Evolutionary conservation across 2,329 filamentous ascomycete species (phyloP).

Genomic region (Cryphonectria nitschkei): DNA sequence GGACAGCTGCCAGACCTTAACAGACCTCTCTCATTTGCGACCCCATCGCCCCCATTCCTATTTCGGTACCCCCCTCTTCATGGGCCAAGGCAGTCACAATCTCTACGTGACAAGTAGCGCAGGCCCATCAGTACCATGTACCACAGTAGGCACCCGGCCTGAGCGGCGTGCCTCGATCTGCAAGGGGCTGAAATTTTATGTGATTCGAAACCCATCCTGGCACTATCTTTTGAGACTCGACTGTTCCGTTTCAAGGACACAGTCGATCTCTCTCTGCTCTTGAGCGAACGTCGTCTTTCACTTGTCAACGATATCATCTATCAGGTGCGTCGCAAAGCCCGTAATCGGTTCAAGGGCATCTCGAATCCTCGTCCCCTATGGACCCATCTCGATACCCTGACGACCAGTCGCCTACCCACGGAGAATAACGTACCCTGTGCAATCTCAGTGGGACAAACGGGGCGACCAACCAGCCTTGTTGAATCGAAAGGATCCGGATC

Average conservation of each 20-base stretch:
- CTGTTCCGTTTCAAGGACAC: slow-evolving; percentile 2
- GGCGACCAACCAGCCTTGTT: slow-evolving; percentile 18
- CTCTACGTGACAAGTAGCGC: not conserved
- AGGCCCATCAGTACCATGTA: not conserved
- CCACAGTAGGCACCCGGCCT: not conserved
- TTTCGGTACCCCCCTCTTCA: not conserved
- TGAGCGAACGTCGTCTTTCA: not conserved
- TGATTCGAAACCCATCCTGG: not conserved
- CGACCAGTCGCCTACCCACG: slow-evolving; percentile 9
- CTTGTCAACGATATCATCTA: not conserved
- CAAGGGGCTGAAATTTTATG: not conserved
- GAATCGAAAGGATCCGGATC: slow-evolving; percentile 2
- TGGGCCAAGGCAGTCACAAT: slow-evolving; percentile 1
- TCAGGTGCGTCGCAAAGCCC: not conserved
- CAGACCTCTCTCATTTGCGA: not conserved
- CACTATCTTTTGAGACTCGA: slow-evolving; percentile 2
- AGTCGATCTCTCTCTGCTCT: not conserved
- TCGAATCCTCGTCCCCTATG: not conserved
- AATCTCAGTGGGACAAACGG: slow-evolving; percentile 12
- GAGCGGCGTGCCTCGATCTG: slow-evolving; percentile 3
- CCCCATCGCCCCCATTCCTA: not conserved
- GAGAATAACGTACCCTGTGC: slow-evolving; percentile 7
- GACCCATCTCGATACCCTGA: slow-evolving; percentile 3
- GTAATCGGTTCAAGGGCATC: not conserved
- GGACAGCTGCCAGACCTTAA: slow-evolving; percentile 1